These are phyloP conservation scores for Cryptosporidium muris DNA, from an alignment of 169 alveolate species.

Conservation along the genomic window DNA sequence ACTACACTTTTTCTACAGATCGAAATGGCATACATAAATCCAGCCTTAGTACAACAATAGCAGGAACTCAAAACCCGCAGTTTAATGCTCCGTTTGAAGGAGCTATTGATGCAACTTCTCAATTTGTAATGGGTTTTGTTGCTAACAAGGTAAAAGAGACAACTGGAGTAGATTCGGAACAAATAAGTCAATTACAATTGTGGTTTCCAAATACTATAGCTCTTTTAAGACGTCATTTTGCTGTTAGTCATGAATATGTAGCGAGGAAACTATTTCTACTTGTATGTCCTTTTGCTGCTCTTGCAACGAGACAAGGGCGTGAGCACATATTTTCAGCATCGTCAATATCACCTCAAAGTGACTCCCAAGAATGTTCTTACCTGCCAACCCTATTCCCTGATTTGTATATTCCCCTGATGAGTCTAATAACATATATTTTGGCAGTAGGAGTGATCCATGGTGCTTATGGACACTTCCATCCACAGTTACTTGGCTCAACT, in stretches of 20 bases:
- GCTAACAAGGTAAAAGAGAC: constrained; percentile 66
- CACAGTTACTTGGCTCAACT: constrained; percentile 69
- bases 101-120: constrained; percentile 6
- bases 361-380: constrained; percentile 11
- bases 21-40: constrained; percentile 22
- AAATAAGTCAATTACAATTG: constrained; percentile 54
- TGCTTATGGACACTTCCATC: constrained; percentile 45
- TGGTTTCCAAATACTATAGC: constrained; percentile 70
- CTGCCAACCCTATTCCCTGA: constrained; percentile 67
- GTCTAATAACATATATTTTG: constrained; percentile 56
- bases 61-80: neutral
- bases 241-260: constrained; percentile 70
- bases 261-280: constrained; percentile 20
- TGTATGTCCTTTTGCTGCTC: constrained; percentile 24
- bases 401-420: constrained; percentile 58
- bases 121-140: constrained; percentile 62
- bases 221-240: constrained; percentile 53
- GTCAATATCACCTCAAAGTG: constrained; percentile 43
- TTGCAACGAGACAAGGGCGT: constrained; percentile 33
- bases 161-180: constrained; percentile 54
- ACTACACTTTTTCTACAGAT: neutral
- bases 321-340: constrained; percentile 14
- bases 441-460: constrained; percentile 70
- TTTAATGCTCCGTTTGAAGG: constrained; percentile 10
- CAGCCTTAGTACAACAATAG: neutral